These are phyloP conservation scores for Ceratocystis smalleyi DNA, from an alignment of 2,329 filamentous ascomycete species.

Conservation along the genomic window DNA sequence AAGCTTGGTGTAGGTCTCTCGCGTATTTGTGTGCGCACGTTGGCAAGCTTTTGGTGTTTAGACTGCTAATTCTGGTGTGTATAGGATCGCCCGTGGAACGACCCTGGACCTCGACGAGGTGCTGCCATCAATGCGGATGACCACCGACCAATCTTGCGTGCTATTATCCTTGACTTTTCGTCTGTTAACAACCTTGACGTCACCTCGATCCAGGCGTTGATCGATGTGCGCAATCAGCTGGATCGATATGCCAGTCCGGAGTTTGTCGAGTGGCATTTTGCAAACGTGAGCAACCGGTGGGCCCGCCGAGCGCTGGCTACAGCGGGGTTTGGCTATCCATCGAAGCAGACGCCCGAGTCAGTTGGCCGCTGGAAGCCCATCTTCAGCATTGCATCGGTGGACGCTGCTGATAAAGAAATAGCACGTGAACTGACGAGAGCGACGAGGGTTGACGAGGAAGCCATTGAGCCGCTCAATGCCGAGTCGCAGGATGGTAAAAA, in stretches of 20 bases:
- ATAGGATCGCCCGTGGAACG: slow-evolving; percentile 40
- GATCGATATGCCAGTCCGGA: slow-evolving; percentile 37
- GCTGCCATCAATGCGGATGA: slow-evolving; percentile 23
- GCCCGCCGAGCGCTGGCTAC: slow-evolving; percentile 39
- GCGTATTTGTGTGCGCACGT: background rate
- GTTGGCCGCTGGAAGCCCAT: slow-evolving; percentile 24
- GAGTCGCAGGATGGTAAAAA: slow-evolving; percentile 18
- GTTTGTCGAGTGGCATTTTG: slow-evolving; percentile 38
- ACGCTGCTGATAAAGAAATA: slow-evolving; percentile 14
- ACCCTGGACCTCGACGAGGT: slow-evolving; percentile 30
- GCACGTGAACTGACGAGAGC: background rate
- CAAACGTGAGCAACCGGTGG: slow-evolving; percentile 40
- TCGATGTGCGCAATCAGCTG: slow-evolving; percentile 39
- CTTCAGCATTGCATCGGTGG: slow-evolving; percentile 24
- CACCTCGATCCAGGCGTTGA: slow-evolving; percentile 40
- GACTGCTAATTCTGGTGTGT: slow-evolving; percentile 3
- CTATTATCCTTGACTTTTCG: slow-evolving; percentile 42
- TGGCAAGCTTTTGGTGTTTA: background rate
- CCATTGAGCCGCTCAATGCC: background rate
- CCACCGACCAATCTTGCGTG: slow-evolving; percentile 33
- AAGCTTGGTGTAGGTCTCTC: slow-evolving; percentile 31
- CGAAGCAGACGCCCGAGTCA: slow-evolving; percentile 20
- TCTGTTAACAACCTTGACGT: slow-evolving; percentile 42
- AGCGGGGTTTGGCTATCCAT: slow-evolving; percentile 39
- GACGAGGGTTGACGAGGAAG: slow-evolving; percentile 9